These are phyloP conservation scores for Colletotrichum destructivum DNA, from an alignment of 2,329 filamentous ascomycete genomes.

Conservation along the genomic window DNA sequence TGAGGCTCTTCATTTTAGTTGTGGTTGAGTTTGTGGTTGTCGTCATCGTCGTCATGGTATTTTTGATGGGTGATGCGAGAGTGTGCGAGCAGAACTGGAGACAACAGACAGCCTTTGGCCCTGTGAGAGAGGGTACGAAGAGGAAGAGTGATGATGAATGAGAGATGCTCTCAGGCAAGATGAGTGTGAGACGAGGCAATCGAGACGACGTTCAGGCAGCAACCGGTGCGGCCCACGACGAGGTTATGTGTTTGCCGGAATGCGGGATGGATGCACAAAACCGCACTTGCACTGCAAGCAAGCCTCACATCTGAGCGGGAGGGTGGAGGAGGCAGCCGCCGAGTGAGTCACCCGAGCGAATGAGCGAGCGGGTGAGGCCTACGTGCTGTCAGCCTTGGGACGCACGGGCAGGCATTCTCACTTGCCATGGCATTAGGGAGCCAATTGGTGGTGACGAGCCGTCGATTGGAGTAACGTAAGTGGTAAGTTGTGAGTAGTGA, in stretches of 20 bases:
- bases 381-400: conserved; percentile 2
- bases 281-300: no score
- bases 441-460: conserved; percentile 16
- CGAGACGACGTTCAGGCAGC: not conserved
- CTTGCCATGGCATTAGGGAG: not conserved
- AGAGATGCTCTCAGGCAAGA: not conserved
- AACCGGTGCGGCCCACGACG: not conserved
- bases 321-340: not conserved
- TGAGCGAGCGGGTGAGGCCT: not conserved
- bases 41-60: not conserved
- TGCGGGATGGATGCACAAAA: not conserved
- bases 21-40: not conserved
- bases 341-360: conserved; percentile 6
- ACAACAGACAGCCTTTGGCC: not conserved
- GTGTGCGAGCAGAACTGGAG: no score
- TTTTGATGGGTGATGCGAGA: not conserved
- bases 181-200: not conserved
- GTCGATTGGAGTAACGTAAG: not conserved
- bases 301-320: not conserved
- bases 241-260: not conserved
- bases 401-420: not conserved
- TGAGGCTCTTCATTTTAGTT: not conserved
- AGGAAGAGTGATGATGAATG: not conserved
- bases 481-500: no score
- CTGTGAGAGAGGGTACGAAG: no score